Conservation (phyloP, 1,284 basidiomycete species). For the Heterobasidion irregulare region DNA sequence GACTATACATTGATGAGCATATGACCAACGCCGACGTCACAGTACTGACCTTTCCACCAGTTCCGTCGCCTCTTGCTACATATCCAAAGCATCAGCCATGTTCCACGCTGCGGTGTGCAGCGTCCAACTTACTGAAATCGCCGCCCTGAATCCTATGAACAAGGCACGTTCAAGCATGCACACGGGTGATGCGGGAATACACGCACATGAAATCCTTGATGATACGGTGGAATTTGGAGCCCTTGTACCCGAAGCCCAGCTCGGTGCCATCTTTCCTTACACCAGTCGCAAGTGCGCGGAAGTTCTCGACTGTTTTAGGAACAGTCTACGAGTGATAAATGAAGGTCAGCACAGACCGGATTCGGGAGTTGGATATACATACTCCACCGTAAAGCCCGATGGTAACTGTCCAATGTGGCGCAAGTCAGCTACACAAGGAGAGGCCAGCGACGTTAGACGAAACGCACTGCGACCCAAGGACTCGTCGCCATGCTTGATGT, state of each 20-base stretch:
- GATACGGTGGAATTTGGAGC: constrained; percentile 62
- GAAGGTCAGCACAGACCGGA: constrained; percentile 4
- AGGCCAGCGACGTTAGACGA: constrained; percentile 13
- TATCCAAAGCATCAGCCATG: background rate
- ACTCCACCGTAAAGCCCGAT: constrained; percentile 82
- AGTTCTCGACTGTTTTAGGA: constrained; percentile 66
- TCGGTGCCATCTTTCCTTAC: constrained; percentile 71
- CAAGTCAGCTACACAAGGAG: constrained; percentile 4
- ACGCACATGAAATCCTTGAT: constrained; percentile 63
- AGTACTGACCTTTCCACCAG: constrained; percentile 43
- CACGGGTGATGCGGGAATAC: background rate
- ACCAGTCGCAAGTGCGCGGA: constrained; percentile 63
- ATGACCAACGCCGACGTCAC: background rate
- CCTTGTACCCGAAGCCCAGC: constrained; percentile 68
- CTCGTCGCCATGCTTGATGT: constrained; percentile 84
- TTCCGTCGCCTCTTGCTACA: constrained; percentile 46
- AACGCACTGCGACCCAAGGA: constrained; percentile 72
- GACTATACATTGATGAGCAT: constrained; percentile 20
- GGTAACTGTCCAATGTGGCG: constrained; percentile 38
- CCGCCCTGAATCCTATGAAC: constrained; percentile 51
- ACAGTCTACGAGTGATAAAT: constrained; percentile 57
- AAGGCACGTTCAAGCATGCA: background rate
- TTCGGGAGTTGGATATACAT: constrained; percentile 13
- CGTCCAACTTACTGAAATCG: constrained; percentile 52
- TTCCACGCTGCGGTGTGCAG: background rate